A percentile compares a stretch with the other conserved stretches of the same genome.
phyloP scores from a whole-genome alignment of 2,329 filamentous ascomycete species.

The Colletotrichum gigasporum region DNA sequence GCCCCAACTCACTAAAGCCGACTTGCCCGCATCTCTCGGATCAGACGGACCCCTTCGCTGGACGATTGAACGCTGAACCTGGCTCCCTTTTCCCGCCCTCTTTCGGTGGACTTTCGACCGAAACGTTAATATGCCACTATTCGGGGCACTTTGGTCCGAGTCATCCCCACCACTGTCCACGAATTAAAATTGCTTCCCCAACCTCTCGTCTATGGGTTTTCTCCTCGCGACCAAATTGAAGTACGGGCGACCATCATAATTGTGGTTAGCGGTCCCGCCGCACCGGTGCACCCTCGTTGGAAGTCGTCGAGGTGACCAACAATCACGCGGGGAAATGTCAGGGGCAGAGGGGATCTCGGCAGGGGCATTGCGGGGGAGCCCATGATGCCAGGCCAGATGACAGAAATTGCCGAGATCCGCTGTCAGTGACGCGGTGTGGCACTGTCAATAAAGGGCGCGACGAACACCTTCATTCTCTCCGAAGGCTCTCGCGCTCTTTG shows the following conservation, averaged over 20 bases:
- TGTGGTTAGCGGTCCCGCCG: slow-evolving; percentile 21
- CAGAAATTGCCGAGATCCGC: slow-evolving; percentile 18
- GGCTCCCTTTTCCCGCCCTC: background rate
- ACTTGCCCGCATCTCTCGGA: background rate
- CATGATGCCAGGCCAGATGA: background rate
- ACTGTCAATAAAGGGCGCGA: background rate
- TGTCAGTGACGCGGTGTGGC: background rate
- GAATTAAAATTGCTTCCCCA: background rate
- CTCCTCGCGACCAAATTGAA: background rate
- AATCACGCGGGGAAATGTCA: slow-evolving; percentile 10
- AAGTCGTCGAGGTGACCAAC: background rate
- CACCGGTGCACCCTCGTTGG: background rate
- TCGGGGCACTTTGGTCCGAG: slow-evolving; percentile 15
- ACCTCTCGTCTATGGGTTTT: background rate
- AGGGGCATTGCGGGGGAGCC: slow-evolving; percentile 7
- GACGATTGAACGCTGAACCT: background rate
- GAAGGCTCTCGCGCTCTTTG: background rate
- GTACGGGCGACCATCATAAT: background rate
- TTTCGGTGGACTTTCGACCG: background rate
- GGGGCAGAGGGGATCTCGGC: background rate
- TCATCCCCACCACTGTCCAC: background rate
- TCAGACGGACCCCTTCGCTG: slow-evolving; percentile 5
- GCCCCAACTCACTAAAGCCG: background rate
- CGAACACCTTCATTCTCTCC: too few relatives aligned
- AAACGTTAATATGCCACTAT: background rate